Base-by-base conservation (phyloP, 805 yeast species). In the Kuraishia cidri region DNA sequence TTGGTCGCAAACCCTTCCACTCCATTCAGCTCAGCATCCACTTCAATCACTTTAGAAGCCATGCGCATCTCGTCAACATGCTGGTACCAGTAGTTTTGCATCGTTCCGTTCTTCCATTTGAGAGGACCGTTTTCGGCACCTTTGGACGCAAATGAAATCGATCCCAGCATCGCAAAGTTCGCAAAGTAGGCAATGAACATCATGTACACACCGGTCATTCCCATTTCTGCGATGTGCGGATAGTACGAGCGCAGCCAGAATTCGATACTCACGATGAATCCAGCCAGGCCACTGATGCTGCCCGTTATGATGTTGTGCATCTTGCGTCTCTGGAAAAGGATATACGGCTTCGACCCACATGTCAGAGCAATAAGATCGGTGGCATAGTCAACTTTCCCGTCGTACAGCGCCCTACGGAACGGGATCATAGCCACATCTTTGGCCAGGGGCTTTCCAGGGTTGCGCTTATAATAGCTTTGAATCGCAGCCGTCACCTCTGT, bases 61-160 rank as follows among this genome's bases (percentile, higher is more conserved):
- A 83, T 74, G 38, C 69, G 56, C 64, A 82, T 62, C 48, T 81
- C 84, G 43, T 78, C 83, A 14, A 78, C 69, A 50, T 77, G 82
- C 36, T 62, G 56, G 47, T 62, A 77, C 76, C 86, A 76, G 40
- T 72, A 66, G 19, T 68, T 62, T 34, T 79, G 75, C 35, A 77
- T 66, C 0, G 82, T 74, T 4, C 85, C 85, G 39, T 66, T 66
- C 30, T 65, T 69, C 78, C 85, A 83, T 30, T 72, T 64, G 37
- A 79, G 58, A 14, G 75, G 69, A 10, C 72, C 71, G 13, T 66
- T 63, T 22, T 64, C 64, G 31, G 66, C 54, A 12, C 72, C 72
- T 11, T 69, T 66, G 14, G 65, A 52, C 2, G 76, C 64, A 35
- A 72, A 52, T 4, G 69, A 53, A 30, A 59, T 37, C 6, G 51